Evolutionary conservation across 106 monocot species (phyloP).

Genomic region (Apostasia ramifera): DNA sequence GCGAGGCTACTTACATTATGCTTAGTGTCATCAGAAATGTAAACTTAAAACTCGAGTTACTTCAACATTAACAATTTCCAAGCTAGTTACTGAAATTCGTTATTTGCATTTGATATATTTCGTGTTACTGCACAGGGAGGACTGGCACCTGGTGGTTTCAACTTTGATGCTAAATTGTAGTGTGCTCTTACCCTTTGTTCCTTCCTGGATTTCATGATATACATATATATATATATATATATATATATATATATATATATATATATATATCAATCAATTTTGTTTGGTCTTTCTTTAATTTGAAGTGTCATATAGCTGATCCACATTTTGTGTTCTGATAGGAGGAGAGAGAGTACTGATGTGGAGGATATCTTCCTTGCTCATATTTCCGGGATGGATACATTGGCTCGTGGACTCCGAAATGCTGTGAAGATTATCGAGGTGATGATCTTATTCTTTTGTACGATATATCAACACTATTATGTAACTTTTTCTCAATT

Average conservation of each 20-base stretch:
- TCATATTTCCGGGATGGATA: conserved; percentile 97
- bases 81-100: neutral
- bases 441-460: conserved; percentile 25
- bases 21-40: conserved; percentile 93
- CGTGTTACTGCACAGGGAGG: conserved; percentile 45
- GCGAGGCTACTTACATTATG: conserved; percentile 93
- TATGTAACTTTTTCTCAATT: neutral
- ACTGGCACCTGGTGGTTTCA: conserved; percentile 97
- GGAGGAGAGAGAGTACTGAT: conserved; percentile 95
- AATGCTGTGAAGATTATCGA: conserved; percentile 81
- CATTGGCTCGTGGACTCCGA: conserved; percentile 94
- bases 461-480: neutral
- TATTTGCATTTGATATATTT: neutral
- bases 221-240: too few relatives aligned
- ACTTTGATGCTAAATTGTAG: conserved; percentile 97
- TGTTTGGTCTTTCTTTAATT: too few relatives aligned
- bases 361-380: conserved; percentile 91
- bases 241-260: too few relatives aligned
- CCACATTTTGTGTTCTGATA: conserved; percentile 4
- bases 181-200: conserved; percentile 6
- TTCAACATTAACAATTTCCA: neutral
- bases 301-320: too few relatives aligned
- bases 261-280: too few relatives aligned
- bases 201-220: too few relatives aligned
- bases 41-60: conserved; percentile 2